A percentile compares a stretch with the other conserved stretches of the same genome.
phyloP scores from a whole-genome alignment of 805 yeast species.

The Sungouiozyma intestinalis region DNA sequence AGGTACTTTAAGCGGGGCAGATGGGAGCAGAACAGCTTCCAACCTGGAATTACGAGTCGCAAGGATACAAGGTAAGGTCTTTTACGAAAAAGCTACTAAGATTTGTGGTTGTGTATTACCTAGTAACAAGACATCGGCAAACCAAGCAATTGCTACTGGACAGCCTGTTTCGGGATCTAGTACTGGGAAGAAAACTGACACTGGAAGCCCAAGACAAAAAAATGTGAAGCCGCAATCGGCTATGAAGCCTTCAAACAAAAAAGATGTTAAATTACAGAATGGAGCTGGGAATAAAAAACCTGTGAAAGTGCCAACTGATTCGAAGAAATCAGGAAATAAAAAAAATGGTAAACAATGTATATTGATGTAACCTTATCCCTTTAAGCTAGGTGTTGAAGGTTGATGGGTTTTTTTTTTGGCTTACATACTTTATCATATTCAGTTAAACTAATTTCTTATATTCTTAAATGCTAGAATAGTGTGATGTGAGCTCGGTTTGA shows the following conservation, averaged over 20 bases:
- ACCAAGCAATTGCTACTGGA: neutral
- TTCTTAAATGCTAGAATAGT: neutral
- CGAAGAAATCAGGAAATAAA: neutral
- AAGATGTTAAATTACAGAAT: neutral
- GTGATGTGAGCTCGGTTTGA: no score
- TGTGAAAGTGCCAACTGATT: neutral
- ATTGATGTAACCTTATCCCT: neutral
- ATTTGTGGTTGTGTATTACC: slow-evolving; percentile 8
- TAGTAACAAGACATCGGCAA: neutral
- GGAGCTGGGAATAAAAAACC: neutral
- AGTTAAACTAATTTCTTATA: neutral
- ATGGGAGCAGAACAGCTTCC: slow-evolving; percentile 63
- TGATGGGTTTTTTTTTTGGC: no score
- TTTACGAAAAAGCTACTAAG: slow-evolving; percentile 38
- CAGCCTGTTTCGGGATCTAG: neutral
- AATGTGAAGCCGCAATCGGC: neutral
- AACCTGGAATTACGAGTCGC: slow-evolving; percentile 58
- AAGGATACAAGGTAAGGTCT: slow-evolving; percentile 53
- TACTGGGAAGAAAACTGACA: neutral
- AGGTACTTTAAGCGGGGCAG: slow-evolving; percentile 64
- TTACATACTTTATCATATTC: neutral
- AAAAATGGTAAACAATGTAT: neutral
- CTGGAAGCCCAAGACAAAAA: neutral
- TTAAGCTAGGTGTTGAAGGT: no score
- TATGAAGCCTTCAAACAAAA: neutral